These are phyloP conservation scores for Diaporthe ilicicola DNA, from an alignment of 2,329 filamentous ascomycete species.

Conservation along the genomic window DNA sequence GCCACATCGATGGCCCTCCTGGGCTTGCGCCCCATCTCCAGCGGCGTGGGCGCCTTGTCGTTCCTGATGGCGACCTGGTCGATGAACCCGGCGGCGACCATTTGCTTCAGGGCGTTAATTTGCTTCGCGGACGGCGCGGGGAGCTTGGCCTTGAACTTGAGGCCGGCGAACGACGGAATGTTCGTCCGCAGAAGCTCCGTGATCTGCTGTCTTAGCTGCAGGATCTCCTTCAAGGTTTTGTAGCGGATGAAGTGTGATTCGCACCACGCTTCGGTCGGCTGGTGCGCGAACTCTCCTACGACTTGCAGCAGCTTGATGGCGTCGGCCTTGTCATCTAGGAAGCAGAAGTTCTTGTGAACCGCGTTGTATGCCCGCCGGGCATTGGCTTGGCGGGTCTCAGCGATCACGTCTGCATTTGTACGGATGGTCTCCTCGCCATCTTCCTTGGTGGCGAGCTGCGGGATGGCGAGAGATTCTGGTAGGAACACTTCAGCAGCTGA, in stretches of 20 bases:
- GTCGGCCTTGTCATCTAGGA: constrained; percentile 83
- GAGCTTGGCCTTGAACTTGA: constrained; percentile 63
- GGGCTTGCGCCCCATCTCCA: constrained; percentile 73
- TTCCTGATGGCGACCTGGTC: constrained; percentile 94
- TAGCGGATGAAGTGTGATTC: constrained; percentile 83
- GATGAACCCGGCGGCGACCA: constrained; percentile 90
- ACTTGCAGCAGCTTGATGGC: constrained; percentile 91
- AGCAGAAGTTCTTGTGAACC: constrained; percentile 81
- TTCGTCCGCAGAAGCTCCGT: constrained; percentile 81
- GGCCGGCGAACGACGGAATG: constrained; percentile 70
- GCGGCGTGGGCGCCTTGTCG: constrained; percentile 80
- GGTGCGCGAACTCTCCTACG: constrained; percentile 85
- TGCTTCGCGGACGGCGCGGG: constrained; percentile 71
- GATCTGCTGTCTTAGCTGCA: constrained; percentile 84
- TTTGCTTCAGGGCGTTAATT: constrained; percentile 85
- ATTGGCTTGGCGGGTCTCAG: constrained; percentile 74
- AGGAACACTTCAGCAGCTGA: constrained; percentile 91
- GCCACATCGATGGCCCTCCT: constrained; percentile 91
- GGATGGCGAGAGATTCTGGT: constrained; percentile 79
- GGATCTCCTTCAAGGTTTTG: constrained; percentile 87
- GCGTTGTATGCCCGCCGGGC: constrained; percentile 70
- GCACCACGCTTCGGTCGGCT: constrained; percentile 78
- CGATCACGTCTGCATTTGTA: constrained; percentile 73
- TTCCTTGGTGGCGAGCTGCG: constrained; percentile 58
- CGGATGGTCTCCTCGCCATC: constrained; percentile 59